Evolutionary conservation across 2,329 filamentous ascomycete genomes (phyloP).

Genomic region (Colletotrichum lupini): DNA sequence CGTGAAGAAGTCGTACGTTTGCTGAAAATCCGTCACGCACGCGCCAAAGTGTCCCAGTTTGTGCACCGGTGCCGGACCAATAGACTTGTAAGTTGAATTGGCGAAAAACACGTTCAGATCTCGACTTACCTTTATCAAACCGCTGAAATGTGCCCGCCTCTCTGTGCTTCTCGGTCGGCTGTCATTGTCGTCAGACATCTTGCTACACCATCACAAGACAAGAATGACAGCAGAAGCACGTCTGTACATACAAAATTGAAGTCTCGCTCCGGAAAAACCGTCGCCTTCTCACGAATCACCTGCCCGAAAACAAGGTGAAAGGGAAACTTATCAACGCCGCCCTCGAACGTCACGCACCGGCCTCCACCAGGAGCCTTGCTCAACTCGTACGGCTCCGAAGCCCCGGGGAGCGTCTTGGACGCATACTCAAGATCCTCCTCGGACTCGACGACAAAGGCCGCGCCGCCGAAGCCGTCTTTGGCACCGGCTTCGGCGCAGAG

Average conservation of each 20-base stretch:
- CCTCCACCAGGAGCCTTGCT: slow-evolving; percentile 64
- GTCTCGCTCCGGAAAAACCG: slow-evolving; percentile 52
- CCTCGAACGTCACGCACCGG: slow-evolving; percentile 61
- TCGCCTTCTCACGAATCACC: slow-evolving; percentile 46
- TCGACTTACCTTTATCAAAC: too few species aligned
- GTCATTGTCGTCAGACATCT: background rate
- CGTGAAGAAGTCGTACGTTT: slow-evolving; percentile 60
- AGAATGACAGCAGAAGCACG: too few species aligned
- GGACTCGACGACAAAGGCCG: slow-evolving; percentile 67
- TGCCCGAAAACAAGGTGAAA: slow-evolving; percentile 70
- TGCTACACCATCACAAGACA: too few species aligned
- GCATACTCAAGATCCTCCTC: slow-evolving; percentile 65
- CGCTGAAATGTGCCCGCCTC: slow-evolving; percentile 58
- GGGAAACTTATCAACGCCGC: slow-evolving; percentile 65
- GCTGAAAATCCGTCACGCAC: slow-evolving; percentile 62
- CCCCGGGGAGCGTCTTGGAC: slow-evolving; percentile 55
- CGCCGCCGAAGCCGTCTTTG: slow-evolving; percentile 65
- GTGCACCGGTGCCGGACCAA: slow-evolving; percentile 59
- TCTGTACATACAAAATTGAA: slow-evolving; percentile 55
- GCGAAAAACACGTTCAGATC: too few species aligned
- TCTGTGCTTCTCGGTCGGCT: slow-evolving; percentile 56
- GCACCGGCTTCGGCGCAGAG: slow-evolving; percentile 62
- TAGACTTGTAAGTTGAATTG: slow-evolving; percentile 47
- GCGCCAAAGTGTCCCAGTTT: slow-evolving; percentile 67
- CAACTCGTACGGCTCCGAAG: slow-evolving; percentile 59